Evolutionary conservation across 1,284 basidiomycete species (phyloP).

Genomic region (Cryptococcus sp.): DNA sequence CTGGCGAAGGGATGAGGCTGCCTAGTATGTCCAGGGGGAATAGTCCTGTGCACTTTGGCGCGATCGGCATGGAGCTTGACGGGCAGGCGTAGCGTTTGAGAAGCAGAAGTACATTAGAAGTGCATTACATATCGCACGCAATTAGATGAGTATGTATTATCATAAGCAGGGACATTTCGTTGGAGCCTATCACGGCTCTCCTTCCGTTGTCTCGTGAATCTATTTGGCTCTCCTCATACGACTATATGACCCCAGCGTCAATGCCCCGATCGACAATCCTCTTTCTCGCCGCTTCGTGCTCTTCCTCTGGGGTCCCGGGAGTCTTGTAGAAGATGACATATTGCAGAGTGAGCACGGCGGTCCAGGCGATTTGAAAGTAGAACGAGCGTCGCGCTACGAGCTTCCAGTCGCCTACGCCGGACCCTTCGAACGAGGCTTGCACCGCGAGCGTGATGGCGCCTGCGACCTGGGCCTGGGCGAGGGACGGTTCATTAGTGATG

Average conservation of each 20-base stretch:
- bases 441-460: conserved; percentile 45
- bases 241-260: conserved; percentile 8
- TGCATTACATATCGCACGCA: too few relatives aligned
- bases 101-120: neutral
- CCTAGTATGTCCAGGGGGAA: conserved; percentile 21
- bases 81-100: conserved; percentile 17
- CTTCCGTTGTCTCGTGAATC: too few relatives aligned
- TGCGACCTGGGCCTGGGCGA: conserved; percentile 31
- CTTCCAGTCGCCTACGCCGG: conserved; percentile 38
- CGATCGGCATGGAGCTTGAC: conserved; percentile 22
- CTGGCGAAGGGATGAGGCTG: conserved; percentile 13
- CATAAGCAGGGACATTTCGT: too few relatives aligned
- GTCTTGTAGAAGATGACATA: conserved; percentile 37
- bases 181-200: too few relatives aligned
- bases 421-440: conserved; percentile 45
- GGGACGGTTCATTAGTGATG: neutral
- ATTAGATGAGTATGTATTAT: too few relatives aligned
- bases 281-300: conserved; percentile 37
- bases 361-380: conserved; percentile 43
- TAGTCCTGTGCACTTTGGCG: conserved; percentile 18
- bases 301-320: conserved; percentile 33
- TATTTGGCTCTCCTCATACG: too few relatives aligned
- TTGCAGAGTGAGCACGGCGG: conserved; percentile 26
- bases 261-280: conserved; percentile 28
- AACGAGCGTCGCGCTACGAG: conserved; percentile 27